Evolutionary conservation across 139 green algal species (phyloP), one percentile per base, ranked within the genome.

Genomic region (Micractinium conductrix): DNA sequence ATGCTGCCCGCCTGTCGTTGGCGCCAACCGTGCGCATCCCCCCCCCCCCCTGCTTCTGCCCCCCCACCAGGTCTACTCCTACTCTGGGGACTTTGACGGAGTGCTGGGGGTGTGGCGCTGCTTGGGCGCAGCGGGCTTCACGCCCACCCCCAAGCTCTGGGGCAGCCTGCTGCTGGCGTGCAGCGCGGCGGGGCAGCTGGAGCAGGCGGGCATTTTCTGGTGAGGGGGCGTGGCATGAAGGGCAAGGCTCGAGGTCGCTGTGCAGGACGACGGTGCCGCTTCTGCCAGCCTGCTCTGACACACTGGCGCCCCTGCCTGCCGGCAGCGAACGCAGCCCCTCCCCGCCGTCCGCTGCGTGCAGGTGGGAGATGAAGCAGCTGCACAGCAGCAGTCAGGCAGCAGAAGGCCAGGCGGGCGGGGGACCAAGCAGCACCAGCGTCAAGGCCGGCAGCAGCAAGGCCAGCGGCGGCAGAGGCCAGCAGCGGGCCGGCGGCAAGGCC

Each of bases 161-260:
- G 83, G 88, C 50, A 89, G 68, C 28, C 83, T 95, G n/a, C 86
- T 94, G 26, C 43, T 89, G 35, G 91, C 91, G 6, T 94, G 90
- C 55, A 89, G 92, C 40, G 81, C 78, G n/a, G 91, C 92, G 62
- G 80, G 83, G 63, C 85, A 93, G 79, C 22, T 84, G 87, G 88
- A 91, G 71, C 86, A 75, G 37, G 86, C 87, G 6, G 69, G 14
- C 60, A 83, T 83, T 62, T 60, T 75, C 8, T 83, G 78, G 78
- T n/a, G n/a, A n/a, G n/a, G n/a, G n/a, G n/a, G n/a, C n/a, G n/a
- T n/a, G n/a, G n/a, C n/a, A n/a, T n/a, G n/a, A n/a, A n/a, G n/a
- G n/a, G n/a, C n/a, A n/a, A n/a, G n/a, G n/a, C n/a, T n/a, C n/a
- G n/a, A n/a, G n/a, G n/a, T n/a, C n/a, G n/a, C n/a, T n/a, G n/a